phyloP scores from a whole-genome alignment of 2,329 filamentous ascomycete genomes.

The Colletotrichum filicis region DNA sequence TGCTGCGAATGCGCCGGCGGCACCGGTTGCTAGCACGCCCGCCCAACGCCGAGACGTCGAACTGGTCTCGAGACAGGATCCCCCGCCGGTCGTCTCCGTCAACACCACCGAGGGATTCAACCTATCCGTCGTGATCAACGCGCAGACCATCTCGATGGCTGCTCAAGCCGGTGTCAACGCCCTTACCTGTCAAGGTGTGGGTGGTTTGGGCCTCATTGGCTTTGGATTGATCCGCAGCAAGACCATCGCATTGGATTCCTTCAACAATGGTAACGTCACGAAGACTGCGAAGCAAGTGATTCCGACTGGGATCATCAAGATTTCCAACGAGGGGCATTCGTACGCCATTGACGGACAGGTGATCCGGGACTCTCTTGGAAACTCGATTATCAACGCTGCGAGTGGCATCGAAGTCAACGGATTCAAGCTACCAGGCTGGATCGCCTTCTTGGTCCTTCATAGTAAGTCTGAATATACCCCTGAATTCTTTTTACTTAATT shows the following conservation, averaged over 20 bases:
- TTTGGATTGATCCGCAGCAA: slow-evolving; percentile 41
- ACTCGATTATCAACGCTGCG: slow-evolving; percentile 33
- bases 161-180: slow-evolving; percentile 43
- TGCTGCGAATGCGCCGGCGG: not conserved
- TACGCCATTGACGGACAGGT: slow-evolving; percentile 41
- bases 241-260: slow-evolving; percentile 34
- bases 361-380: slow-evolving; percentile 37
- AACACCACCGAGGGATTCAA: slow-evolving; percentile 37
- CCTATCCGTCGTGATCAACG: slow-evolving; percentile 42
- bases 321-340: slow-evolving; percentile 40
- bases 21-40: not conserved
- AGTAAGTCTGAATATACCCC: slow-evolving; percentile 33
- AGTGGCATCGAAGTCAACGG: slow-evolving; percentile 37
- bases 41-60: slow-evolving; percentile 4
- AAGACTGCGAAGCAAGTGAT: slow-evolving; percentile 39
- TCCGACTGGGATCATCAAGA: slow-evolving; percentile 40
- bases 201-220: slow-evolving; percentile 42
- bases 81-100: slow-evolving; percentile 26
- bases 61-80: slow-evolving; percentile 20
- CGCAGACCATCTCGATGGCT: slow-evolving; percentile 43
- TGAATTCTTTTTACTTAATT: not conserved
- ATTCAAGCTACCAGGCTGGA: slow-evolving; percentile 33
- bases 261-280: slow-evolving; percentile 15
- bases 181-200: slow-evolving; percentile 47
- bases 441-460: slow-evolving; percentile 40